Evolutionary conservation across 176 grass and related monocot genomes (phyloP).

Genomic region (Thinopyrum elongatum): DNA sequence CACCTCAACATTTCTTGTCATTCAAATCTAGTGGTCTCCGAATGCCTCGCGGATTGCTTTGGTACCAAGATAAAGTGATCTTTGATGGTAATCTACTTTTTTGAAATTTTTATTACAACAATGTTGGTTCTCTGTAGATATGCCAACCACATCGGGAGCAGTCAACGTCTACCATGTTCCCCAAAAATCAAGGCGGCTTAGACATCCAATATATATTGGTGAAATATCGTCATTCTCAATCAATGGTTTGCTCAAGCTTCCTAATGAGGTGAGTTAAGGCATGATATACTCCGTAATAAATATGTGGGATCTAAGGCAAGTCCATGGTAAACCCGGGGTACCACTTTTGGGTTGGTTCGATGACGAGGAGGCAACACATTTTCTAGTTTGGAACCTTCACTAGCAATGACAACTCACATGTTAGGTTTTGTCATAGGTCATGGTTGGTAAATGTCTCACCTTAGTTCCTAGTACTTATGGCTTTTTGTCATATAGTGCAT

Average conservation of each 20-base stretch:
- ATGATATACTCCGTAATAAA: not conserved
- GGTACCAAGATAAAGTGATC: not conserved
- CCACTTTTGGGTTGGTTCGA: not conserved
- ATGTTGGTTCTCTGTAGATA: not conserved
- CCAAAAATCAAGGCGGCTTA: not conserved
- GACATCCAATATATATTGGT: not conserved
- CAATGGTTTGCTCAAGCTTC: not conserved
- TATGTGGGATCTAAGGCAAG: not conserved
- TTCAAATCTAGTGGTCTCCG: not conserved
- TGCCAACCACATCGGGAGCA: not conserved
- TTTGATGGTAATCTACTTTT: not conserved
- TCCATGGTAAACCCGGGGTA: not conserved
- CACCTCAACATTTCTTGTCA: not conserved
- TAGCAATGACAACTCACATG: not conserved
- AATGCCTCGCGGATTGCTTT: not conserved
- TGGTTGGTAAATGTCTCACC: not conserved
- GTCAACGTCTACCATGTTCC: too few relatives aligned
- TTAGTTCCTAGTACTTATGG: not conserved
- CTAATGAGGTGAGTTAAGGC: not conserved
- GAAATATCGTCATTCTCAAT: not conserved
- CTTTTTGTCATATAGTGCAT: not conserved
- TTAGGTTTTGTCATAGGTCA: not conserved
- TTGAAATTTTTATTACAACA: not conserved
- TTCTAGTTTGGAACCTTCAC: not conserved
- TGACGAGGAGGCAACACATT: not conserved